Percentiles rank a stretch among this genome's conserved stretches.
phyloP scores from a whole-genome alignment of 2,329 filamentous ascomycete genomes.

The Claviceps quebecensis region DNA sequence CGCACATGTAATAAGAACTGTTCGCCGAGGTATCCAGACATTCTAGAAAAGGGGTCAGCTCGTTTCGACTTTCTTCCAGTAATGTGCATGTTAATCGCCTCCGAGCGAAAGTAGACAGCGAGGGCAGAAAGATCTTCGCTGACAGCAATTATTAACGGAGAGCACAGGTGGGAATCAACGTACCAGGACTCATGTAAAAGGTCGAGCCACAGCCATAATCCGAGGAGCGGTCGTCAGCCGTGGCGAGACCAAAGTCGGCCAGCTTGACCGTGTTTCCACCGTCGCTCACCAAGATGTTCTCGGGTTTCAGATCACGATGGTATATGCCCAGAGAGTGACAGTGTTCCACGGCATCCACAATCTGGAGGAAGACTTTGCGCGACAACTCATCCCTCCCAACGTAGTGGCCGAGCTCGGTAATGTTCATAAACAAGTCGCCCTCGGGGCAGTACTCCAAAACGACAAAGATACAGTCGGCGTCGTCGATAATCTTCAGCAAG shows the following conservation, averaged over 20 bases:
- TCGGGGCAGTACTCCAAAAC: slow-evolving; percentile 95
- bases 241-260: slow-evolving; percentile 93
- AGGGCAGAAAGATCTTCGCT: no score
- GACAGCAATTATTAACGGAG: no score
- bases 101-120: no score
- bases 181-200: slow-evolving; percentile 99
- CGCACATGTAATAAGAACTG: slow-evolving; percentile 73
- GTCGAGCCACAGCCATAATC: slow-evolving; percentile 97
- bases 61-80: no score
- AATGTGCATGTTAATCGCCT: no score
- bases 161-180: slow-evolving; percentile 15
- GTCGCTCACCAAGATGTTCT: slow-evolving; percentile 91
- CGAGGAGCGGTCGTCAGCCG: slow-evolving; percentile 65
- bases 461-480: slow-evolving; percentile 84
- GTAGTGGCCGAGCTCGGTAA: slow-evolving; percentile 88
- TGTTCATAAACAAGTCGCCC: slow-evolving; percentile 92
- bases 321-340: slow-evolving; percentile 91
- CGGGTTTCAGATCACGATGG: slow-evolving; percentile 93
- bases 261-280: slow-evolving; percentile 83
- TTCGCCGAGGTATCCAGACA: slow-evolving; percentile 67
- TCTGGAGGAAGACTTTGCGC: slow-evolving; percentile 81
- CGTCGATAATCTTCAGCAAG: slow-evolving; percentile 85
- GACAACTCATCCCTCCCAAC: slow-evolving; percentile 82
- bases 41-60: slow-evolving; percentile 40
- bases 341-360: slow-evolving; percentile 89